Evolutionary conservation across 2,329 filamentous ascomycete genomes (phyloP).

Genomic region (Trichoderma harzianum): DNA sequence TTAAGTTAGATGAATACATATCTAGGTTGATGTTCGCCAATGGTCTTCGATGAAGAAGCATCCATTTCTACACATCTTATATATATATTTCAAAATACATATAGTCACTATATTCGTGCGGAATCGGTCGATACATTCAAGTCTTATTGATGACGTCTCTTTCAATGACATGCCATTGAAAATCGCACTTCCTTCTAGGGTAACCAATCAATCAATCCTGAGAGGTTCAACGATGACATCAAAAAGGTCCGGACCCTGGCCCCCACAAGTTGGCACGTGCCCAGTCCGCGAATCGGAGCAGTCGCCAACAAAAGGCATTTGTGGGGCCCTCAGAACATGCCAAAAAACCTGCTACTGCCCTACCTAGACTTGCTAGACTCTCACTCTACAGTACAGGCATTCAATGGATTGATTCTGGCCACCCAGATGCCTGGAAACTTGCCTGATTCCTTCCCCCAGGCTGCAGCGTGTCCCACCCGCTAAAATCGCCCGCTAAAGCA

Average conservation of each 20-base stretch:
- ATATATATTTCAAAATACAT: no score
- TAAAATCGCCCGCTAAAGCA: neutral
- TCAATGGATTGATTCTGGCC: neutral
- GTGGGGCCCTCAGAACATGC: neutral
- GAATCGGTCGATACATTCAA: no score
- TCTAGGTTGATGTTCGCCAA: no score
- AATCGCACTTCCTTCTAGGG: neutral
- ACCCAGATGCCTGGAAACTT: neutral
- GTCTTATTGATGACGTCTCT: no score
- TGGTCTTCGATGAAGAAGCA: no score
- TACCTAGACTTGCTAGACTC: no score
- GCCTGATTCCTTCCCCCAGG: neutral
- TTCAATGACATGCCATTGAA: neutral
- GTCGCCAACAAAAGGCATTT: neutral
- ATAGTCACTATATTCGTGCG: no score
- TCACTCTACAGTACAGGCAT: no score
- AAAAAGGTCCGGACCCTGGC: neutral
- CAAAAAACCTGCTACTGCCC: neutral
- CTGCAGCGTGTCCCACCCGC: neutral
- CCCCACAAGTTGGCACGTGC: conserved; percentile 9
- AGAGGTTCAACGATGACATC: neutral
- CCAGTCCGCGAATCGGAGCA: conserved; percentile 7
- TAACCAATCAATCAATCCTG: neutral
- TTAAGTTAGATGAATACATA: no score
- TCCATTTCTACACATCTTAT: no score